Evolutionary conservation across 163 green algal species (phyloP).

Genomic region (Trebouxiophyceae sp.): DNA sequence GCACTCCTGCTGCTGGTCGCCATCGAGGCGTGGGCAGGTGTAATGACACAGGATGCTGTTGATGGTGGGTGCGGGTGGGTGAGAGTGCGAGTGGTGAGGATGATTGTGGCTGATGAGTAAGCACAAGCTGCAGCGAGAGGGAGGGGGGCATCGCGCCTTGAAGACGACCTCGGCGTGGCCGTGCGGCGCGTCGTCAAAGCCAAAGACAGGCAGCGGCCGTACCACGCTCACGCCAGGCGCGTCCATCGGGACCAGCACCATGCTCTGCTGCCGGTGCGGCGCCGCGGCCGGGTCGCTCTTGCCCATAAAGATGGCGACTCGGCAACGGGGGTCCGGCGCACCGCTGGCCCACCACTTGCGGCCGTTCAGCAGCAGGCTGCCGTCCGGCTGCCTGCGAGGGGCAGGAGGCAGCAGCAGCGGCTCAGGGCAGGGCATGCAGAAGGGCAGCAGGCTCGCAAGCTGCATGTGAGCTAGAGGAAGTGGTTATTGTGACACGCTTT

Average conservation of each 20-base stretch:
- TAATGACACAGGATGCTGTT: no score
- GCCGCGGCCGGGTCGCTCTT: constrained; percentile 60
- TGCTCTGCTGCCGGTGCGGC: constrained; percentile 81
- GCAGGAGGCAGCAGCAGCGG: no score
- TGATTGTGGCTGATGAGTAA: no score
- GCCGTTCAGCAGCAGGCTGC: constrained; percentile 47
- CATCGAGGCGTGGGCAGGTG: no score
- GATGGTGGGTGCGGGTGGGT: no score
- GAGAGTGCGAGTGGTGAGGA: no score
- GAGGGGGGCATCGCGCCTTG: constrained; percentile 5
- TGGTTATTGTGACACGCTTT: no score
- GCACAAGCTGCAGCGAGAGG: no score
- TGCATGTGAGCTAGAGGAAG: no score
- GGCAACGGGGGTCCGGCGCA: constrained; percentile 81
- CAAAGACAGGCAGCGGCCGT: constrained; percentile 80
- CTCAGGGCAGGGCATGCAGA: no score
- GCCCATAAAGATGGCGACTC: constrained; percentile 93
- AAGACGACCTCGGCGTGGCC: constrained; percentile 83
- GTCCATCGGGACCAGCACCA: constrained; percentile 89
- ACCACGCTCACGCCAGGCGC: constrained; percentile 64
- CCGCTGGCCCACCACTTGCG: constrained; percentile 93
- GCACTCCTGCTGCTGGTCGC: no score
- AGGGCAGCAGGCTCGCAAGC: no score
- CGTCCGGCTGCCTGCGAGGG: constrained; percentile 23
- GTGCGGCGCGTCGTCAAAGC: constrained; percentile 92